phyloP scores from a whole-genome alignment of 1,139 yeast genomes.

The Eremothecium coryli region DNA sequence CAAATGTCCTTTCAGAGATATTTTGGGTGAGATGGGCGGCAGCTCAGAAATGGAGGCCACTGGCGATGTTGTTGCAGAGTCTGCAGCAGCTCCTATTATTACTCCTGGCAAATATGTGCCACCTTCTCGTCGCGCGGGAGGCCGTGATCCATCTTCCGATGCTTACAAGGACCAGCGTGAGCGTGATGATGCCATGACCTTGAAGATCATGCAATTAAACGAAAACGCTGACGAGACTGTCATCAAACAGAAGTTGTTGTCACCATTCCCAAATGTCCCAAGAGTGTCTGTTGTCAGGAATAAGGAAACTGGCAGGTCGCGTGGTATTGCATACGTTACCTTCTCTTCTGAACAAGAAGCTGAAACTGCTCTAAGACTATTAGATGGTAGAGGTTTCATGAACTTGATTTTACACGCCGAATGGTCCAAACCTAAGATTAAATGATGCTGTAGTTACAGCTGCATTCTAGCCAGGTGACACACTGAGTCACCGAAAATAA shows the following conservation, averaged over 20 bases:
- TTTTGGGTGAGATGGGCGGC: constrained; percentile 46
- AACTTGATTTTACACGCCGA: constrained; percentile 79
- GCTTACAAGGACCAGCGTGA: constrained; percentile 43
- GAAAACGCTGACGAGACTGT: constrained; percentile 76
- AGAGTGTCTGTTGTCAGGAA: constrained; percentile 83
- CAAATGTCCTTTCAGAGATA: constrained; percentile 93
- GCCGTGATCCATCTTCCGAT: constrained; percentile 37
- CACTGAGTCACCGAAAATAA: too few relatives aligned
- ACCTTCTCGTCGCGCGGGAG: constrained; percentile 49
- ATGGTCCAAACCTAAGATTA: constrained; percentile 38
- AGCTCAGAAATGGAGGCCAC: constrained; percentile 35
- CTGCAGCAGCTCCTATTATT: constrained; percentile 29
- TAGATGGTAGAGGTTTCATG: constrained; percentile 90
- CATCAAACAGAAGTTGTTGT: constrained; percentile 65
- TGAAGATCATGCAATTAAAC: constrained; percentile 88
- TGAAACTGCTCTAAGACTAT: constrained; percentile 63
- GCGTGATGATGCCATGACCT: constrained; percentile 79
- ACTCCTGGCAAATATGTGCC: constrained; percentile 54
- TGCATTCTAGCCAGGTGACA: too few relatives aligned
- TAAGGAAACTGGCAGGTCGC: constrained; percentile 87
- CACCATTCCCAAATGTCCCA: constrained; percentile 62
- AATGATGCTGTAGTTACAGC: too few relatives aligned
- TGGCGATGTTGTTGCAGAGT: constrained; percentile 33
- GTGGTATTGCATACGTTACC: constrained; percentile 96
- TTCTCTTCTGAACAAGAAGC: constrained; percentile 65